phyloP scores from a whole-genome alignment of 164 flowering plant genomes.

The Liquidambar formosana region DNA sequence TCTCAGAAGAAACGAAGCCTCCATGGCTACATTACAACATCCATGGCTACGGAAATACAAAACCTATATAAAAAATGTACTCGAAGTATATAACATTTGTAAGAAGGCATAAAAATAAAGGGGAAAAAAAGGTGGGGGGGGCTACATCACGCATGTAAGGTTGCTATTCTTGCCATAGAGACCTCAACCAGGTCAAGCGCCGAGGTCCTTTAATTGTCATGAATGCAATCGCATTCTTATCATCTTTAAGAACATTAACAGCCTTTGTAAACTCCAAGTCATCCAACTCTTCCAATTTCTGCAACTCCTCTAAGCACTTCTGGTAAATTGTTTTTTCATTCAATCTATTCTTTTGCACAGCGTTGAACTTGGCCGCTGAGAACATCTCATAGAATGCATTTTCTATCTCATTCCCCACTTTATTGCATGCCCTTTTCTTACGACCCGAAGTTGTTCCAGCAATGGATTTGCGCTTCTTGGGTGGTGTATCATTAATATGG shows the following conservation, averaged over 20 bases:
- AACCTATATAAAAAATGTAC: no score
- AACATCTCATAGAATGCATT: conserved; percentile 18
- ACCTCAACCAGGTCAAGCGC: conserved; percentile 24
- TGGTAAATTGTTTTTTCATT: conserved; percentile 12
- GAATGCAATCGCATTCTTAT: conserved; percentile 30
- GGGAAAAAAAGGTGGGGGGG: no score
- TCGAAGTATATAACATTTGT: no score
- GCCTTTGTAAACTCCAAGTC: conserved; percentile 23
- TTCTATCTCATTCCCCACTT: conserved; percentile 13
- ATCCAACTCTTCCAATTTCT: conserved; percentile 23
- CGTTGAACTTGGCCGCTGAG: conserved; percentile 14
- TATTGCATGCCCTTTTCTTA: conserved; percentile 15
- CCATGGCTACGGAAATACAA: no score
- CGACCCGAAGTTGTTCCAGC: conserved; percentile 4
- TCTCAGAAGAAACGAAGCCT: no score
- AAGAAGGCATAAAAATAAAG: no score
- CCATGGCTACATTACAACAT: no score
- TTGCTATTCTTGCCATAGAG: conserved; percentile 15
- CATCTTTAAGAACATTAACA: conserved; percentile 27
- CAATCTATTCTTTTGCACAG: conserved; percentile 8
- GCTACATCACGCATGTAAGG: not conserved
- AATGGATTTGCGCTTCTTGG: conserved; percentile 15
- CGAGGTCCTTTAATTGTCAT: conserved; percentile 29
- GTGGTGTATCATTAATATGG: conserved; percentile 5
- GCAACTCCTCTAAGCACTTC: conserved; percentile 30